These are phyloP conservation scores for Bassia scoparia DNA, from an alignment of 148 eudicot genomes.

Conservation along the genomic window DNA sequence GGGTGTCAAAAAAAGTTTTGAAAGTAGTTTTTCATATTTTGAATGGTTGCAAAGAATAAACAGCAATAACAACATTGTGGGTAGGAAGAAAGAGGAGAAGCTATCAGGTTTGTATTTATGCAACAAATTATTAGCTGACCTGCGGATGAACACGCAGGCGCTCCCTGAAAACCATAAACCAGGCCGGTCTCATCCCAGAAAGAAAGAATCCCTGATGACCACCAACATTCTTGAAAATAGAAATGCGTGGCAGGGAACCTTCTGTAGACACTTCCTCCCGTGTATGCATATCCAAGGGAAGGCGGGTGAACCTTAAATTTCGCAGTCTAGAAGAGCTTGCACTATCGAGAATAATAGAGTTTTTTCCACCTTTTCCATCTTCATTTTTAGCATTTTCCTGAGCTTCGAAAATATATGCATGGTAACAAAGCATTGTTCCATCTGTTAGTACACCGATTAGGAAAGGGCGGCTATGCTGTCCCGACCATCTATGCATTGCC, in stretches of 20 bases:
- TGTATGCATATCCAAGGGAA: constrained; percentile 68
- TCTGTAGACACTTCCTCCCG: constrained; percentile 65
- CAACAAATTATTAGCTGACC: constrained; percentile 41
- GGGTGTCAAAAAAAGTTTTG: no score
- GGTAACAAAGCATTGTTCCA: constrained; percentile 88
- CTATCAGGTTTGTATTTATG: background rate
- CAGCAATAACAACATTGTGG: background rate
- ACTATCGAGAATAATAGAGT: constrained; percentile 32
- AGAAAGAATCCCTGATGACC: constrained; percentile 80
- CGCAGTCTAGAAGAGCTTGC: constrained; percentile 71
- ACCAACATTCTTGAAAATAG: constrained; percentile 78
- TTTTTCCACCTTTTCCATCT: constrained; percentile 41
- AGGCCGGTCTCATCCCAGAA: constrained; percentile 76
- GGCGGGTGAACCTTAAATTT: constrained; percentile 81
- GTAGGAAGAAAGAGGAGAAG: background rate
- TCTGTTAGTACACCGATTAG: constrained; percentile 78
- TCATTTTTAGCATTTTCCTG: constrained; percentile 63
- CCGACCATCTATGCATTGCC: constrained; percentile 86
- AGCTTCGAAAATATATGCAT: constrained; percentile 78
- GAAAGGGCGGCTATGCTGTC: constrained; percentile 73
- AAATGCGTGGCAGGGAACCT: constrained; percentile 50
- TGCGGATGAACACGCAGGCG: constrained; percentile 95
- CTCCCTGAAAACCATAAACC: constrained; percentile 94
- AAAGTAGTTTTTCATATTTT: background rate
- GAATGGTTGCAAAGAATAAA: background rate